Conservation (phyloP, 495 filamentous ascomycete species). For the Aspergillus bridgeri region DNA sequence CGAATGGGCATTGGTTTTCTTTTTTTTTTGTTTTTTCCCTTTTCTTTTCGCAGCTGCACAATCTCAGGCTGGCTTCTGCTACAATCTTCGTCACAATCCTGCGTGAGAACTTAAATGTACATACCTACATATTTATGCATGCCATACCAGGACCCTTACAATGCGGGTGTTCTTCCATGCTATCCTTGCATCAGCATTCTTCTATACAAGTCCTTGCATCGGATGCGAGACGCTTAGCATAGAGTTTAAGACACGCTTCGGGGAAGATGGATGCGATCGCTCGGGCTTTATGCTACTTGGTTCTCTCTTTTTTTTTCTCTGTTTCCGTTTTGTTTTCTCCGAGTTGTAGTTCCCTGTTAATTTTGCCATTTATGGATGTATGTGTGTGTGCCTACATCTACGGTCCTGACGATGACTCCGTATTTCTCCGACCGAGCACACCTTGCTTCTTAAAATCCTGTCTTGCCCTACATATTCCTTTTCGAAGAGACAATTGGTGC, state of each 20-base stretch:
- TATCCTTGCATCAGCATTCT: neutral
- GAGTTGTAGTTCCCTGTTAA: too few relatives aligned
- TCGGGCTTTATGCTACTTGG: neutral
- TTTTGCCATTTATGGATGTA: neutral
- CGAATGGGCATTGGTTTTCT: too few relatives aligned
- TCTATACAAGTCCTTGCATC: neutral
- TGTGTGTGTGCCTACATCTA: too few relatives aligned
- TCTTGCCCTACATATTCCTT: too few relatives aligned
- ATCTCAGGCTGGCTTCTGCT: neutral
- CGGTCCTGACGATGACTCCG: too few relatives aligned
- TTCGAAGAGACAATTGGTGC: too few relatives aligned
- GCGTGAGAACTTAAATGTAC: neutral
- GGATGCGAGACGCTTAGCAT: neutral
- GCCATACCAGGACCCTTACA: neutral
- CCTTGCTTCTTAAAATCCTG: too few relatives aligned
- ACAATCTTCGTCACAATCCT: neutral
- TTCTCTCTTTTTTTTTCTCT: conserved; percentile 1
- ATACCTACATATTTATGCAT: neutral
- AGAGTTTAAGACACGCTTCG: neutral
- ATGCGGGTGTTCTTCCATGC: neutral
- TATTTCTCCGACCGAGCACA: too few relatives aligned
- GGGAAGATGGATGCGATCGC: neutral
- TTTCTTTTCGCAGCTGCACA: too few relatives aligned
- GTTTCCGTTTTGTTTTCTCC: conserved; percentile 7
- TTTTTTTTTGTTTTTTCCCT: too few relatives aligned